Evolutionary conservation across 352 stramenopile genomes (phyloP), one percentile per base, ranked within the genome.

Genomic region (Pythium grandisporangium): DNA sequence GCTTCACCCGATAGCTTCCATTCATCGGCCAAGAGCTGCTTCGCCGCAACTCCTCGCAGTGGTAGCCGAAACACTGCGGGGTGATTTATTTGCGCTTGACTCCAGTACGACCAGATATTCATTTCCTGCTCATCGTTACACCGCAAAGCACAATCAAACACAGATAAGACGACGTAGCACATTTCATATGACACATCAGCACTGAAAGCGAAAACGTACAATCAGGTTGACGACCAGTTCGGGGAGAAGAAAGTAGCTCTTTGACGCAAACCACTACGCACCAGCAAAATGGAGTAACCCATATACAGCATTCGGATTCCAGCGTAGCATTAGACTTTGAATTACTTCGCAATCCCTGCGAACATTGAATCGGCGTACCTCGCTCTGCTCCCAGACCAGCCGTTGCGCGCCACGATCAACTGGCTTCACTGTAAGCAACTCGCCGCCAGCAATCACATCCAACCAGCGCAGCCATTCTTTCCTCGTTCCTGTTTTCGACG

Each of bases 201-300:
- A n/a, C n/a, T n/a, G n/a, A n/a, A n/a, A n/a, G n/a, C n/a, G 37
- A 41, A 17, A 35, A 74, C 71, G 27, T 51, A 90, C 77, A 53
- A 89, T 81, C 37, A 85, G 74, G 50, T 88, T 86, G 24, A 77
- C 63, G 24, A 90, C 54, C 4, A 88, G 52, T 8, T 73, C 70
- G 30, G 80, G 58, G 2, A 90, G 33, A 7, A 70, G 69, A 26
- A 84, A 84, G 43, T 83, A 92, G 4, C 71, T 70, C 50, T 63
- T 60, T 12, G 51, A 29, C 13, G 63, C 50, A 10, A 89, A 61
- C 79, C 79, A 92, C 76, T 87, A 36, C 19, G 37, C n/a, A 22
- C 4, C 4, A 20, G 6, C 11, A 10, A 33, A 3, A 14, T 19
- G n/a, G 13, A 30, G 16, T 19, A 8, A 10, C 22, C 33, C 5